phyloP scores from a whole-genome alignment of 2,329 filamentous ascomycete genomes.

The Colletotrichum eleusines region DNA sequence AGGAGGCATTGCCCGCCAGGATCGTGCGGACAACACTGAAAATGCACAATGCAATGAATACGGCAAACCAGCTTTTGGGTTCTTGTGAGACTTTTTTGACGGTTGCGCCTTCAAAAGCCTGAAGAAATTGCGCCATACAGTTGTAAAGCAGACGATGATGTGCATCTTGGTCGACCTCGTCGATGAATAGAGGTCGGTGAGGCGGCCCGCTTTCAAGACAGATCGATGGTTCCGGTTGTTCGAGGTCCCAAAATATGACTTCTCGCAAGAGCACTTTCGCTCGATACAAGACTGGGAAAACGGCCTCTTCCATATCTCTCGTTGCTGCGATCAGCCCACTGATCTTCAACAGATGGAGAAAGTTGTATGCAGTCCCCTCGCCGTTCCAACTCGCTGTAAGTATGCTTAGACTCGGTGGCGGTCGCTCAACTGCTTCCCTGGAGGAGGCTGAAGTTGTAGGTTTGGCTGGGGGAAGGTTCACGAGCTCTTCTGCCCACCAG shows the following conservation, averaged over 20 bases:
- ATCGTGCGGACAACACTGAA: slow-evolving; percentile 68
- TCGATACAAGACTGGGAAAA: slow-evolving; percentile 63
- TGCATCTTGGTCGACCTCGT: slow-evolving; percentile 61
- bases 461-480: slow-evolving; percentile 54
- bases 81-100: slow-evolving; percentile 54
- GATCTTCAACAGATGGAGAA: slow-evolving; percentile 65
- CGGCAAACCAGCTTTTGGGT: slow-evolving; percentile 62
- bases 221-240: slow-evolving; percentile 62
- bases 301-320: slow-evolving; percentile 61
- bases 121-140: slow-evolving; percentile 64
- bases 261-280: slow-evolving; percentile 69
- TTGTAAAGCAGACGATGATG: slow-evolving; percentile 63
- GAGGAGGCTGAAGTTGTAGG: slow-evolving; percentile 54
- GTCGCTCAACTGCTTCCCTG: slow-evolving; percentile 54
- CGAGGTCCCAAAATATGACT: slow-evolving; percentile 65
- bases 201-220: slow-evolving; percentile 47
- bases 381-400: slow-evolving; percentile 66
- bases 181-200: slow-evolving; percentile 45
- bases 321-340: slow-evolving; percentile 62
- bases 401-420: slow-evolving; percentile 63
- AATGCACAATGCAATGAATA: slow-evolving; percentile 68
- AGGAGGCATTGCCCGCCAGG: slow-evolving; percentile 59
- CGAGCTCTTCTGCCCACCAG: slow-evolving; percentile 68
- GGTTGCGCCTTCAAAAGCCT: slow-evolving; percentile 63
- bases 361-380: slow-evolving; percentile 61